Evolutionary conservation across 148 eudicot species (phyloP), one percentile per base, ranked within the genome.

Genomic region (Limonium bicolor): DNA sequence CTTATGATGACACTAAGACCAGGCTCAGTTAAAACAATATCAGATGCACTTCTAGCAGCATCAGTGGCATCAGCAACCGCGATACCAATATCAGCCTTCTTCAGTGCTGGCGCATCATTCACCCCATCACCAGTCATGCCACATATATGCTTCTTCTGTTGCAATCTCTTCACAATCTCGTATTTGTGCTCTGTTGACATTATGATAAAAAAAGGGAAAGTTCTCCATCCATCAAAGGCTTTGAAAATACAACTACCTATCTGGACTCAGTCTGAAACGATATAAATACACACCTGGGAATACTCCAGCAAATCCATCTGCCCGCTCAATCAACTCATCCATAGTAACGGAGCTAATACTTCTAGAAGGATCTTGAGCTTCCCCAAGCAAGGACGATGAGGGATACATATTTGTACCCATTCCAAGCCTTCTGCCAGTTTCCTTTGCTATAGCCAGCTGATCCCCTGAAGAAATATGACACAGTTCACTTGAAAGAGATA

Each of bases 401-500:
- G n/a, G n/a, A n/a, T n/a, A n/a, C n/a, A n/a, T n/a, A n/a, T n/a
- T n/a, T n/a, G n/a, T n/a, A 63, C 68, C 68, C 68, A 63, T 63
- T 6, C 68, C 68, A 44, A 63, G 68, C 48, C 68, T 63, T 2
- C 68, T 50, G 13, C 69, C 69, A 20, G 69, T 64, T 35, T 64
- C 69, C 28, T 64, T 64, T 0, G 55, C 69, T 13, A 64, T 64
- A 26, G 69, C 69, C 36, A 64, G 69, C 50, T 64, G 69, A 6
- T 64, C 69, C 21, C 44, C 44, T 39, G 44, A 6, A 14, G 13
- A 9, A 39, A 7, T 14, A 18, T 3, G 3, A 14, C 4, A 39
- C 3, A 2, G n/a, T n/a, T n/a, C n/a, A n/a, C n/a, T n/a, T n/a
- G n/a, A n/a, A n/a, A n/a, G n/a, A n/a, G n/a, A n/a, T n/a, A n/a